These are phyloP conservation scores for Monosporozyma yasuniensis DNA, from an alignment of 805 yeast genomes.

Conservation along the genomic window DNA sequence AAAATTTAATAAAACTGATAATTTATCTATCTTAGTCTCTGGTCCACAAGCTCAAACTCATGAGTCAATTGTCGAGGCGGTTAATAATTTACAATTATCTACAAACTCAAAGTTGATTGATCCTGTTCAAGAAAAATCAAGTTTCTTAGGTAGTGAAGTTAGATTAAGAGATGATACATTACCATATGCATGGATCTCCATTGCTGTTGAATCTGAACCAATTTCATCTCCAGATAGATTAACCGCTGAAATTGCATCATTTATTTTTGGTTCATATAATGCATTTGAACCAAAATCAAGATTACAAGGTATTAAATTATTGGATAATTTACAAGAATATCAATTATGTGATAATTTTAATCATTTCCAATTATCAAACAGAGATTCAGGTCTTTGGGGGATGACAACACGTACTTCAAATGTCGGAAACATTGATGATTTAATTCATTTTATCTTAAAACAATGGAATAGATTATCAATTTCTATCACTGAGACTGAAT, in stretches of 20 bases:
- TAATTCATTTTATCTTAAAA: conserved; percentile 70
- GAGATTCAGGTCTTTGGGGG: conserved; percentile 82
- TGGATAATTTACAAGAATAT: conserved; percentile 59
- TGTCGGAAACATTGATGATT: conserved; percentile 57
- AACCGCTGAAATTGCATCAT: conserved; percentile 66
- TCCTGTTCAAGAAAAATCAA: conserved; percentile 32
- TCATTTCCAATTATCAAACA: conserved; percentile 65
- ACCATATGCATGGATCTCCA: conserved; percentile 69
- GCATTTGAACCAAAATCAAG: conserved; percentile 48
- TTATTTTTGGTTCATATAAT: conserved; percentile 46
- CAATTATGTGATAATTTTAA: conserved; percentile 63
- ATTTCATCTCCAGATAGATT: conserved; percentile 53
- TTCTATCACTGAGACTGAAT: conserved; percentile 68
- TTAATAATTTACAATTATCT: conserved; percentile 35
- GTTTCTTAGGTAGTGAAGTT: conserved; percentile 78
- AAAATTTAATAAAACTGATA: conserved; percentile 34
- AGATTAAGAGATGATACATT: conserved; percentile 83
- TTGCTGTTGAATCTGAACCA: conserved; percentile 70
- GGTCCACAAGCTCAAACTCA: conserved; percentile 47
- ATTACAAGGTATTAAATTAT: conserved; percentile 59
- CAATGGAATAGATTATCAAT: conserved; percentile 82
- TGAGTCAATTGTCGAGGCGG: conserved; percentile 58
- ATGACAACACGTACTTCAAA: conserved; percentile 58
- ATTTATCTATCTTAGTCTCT: conserved; percentile 40
- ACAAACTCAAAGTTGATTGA: no score